Evolutionary conservation across 2,329 filamentous ascomycete genomes (phyloP).

Genomic region (Emericellopsis cladophorae): DNA sequence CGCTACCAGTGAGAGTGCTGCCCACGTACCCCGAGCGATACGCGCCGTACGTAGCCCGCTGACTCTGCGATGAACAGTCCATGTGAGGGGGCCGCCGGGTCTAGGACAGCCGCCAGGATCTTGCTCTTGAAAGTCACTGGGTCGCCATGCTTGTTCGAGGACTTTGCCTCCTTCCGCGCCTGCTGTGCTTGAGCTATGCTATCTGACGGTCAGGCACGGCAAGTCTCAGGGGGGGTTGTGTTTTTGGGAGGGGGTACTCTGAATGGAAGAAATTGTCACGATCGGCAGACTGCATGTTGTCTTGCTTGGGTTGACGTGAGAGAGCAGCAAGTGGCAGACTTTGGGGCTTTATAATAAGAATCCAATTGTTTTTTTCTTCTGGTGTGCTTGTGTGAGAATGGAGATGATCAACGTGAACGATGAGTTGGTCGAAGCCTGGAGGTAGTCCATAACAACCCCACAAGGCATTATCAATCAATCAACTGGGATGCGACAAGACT

Average conservation of each 20-base stretch:
- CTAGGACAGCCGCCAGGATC: conserved; percentile 59
- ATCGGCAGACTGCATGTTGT: conserved; percentile 55
- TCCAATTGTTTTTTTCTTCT: no score
- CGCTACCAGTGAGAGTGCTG: background rate
- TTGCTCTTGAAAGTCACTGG: conserved; percentile 78
- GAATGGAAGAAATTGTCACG: conserved; percentile 86
- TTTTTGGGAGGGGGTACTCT: conserved; percentile 43
- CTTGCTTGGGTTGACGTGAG: background rate
- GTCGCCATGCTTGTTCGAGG: conserved; percentile 65
- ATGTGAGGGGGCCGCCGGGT: conserved; percentile 46
- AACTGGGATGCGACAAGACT: no score
- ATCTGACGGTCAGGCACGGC: background rate
- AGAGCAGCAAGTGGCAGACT: no score
- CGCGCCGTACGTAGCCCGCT: conserved; percentile 61
- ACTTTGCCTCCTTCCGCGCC: conserved; percentile 55
- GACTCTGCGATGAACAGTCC: conserved; percentile 76
- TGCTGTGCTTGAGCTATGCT: conserved; percentile 36
- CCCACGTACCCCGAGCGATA: conserved; percentile 57
- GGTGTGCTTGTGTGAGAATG: no score
- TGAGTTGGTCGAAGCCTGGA: no score
- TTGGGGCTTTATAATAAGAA: no score
- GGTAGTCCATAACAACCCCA: no score
- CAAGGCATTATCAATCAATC: no score
- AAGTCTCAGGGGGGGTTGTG: background rate
- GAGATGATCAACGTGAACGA: no score